Base-by-base conservation (phyloP, 495 filamentous ascomycete species). In the Penicillium antarcticum region DNA sequence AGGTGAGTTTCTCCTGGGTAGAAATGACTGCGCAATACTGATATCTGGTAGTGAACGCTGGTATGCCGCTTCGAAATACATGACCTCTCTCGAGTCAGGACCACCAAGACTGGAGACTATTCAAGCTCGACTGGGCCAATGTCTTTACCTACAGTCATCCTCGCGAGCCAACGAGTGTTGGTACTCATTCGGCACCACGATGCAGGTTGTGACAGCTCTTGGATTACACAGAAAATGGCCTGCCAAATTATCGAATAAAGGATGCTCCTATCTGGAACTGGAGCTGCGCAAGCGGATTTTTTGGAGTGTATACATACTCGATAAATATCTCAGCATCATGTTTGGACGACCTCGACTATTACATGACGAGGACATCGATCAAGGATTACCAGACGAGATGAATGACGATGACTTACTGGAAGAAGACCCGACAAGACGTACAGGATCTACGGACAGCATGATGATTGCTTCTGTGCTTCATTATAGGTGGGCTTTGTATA, bases 301-400 rank as follows among this genome's bases (percentile, higher is more conserved):
- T 21, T 84, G 80, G 80, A 74, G 76, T 32, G 75, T 71, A 2
- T 81, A 80, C 53, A 74, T 75, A 21, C 53, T 84, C 12, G 81
- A 84, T 58, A 80, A 76, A 55, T 79, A 84, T 52, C 64, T 84
- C n/a, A 78, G 75, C 48, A 66, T 78, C 37, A 72, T 81, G 57
- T 73, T 79, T 43, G 81, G 81, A 1, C 60, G 79, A 12, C 80
- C 81, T 7, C 57, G 70, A n/a, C 49, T 78, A n/a, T 66, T 81
- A 13, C 74, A 73, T 55, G 73, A 78, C 29, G 78, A 79, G 32
- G 74, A 76, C 39, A 73, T 79, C 35, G 78, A 80, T 42, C 80
- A 83, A 40, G 71, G 76, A 8, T 60, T 78, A 6, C 81, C 81
- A 1, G 69, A 77, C 24, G 60, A 68, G 14, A 70, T 80, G 18